Base-by-base conservation (phyloP, 352 stramenopile species). In the Pythium rishiriense region DNA sequence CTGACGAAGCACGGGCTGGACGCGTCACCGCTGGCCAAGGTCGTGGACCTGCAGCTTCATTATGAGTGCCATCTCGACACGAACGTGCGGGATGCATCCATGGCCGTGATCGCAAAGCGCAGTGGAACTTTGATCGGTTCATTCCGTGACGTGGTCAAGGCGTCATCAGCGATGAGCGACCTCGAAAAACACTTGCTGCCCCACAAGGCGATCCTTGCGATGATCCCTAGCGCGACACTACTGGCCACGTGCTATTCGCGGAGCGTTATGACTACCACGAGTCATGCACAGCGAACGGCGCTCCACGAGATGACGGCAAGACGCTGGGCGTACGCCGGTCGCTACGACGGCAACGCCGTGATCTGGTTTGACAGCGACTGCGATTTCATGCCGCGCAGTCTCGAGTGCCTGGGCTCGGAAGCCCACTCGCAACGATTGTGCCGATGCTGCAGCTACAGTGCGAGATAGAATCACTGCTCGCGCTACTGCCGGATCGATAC, bases 351-450 rank as follows among this genome's bases (percentile, higher is more conserved):
- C n/a, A n/a, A n/a, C n/a, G n/a, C n/a, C n/a, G n/a, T n/a, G n/a
- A 73, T 82, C 59, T 82, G 71, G 74, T 82, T 82, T 35, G 66
- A 79, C 25, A 21, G 15, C 0, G 37, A 45, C 4, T 26, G 59
- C 1, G 70, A 81, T 43, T 68, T 70, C 15, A 39, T 55, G 11
- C 64, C 69, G 3, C 69, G 61, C 9, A 79, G 69, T 50, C 31
- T 83, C 14, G 72, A 79, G 57, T 72, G 57, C 25, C 56, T 82
- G 11, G 51, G 42, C 39, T 6, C 43, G 1, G 61, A 46, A 10
- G 43, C 49, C 9, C 6, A 21, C 25, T 60, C 11, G 9, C 14
- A 9, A 3, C 41, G 24, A 37, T 68, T 8, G n/a, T n/a, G n/a
- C 61, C 51, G 15, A 19, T 29, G 29, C 52, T 64, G 15, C n/a